Percentiles rank a stretch among this genome's conserved stretches.
phyloP scores from a whole-genome alignment of 352 stramenopile species.

The Phytopythium boreale region DNA sequence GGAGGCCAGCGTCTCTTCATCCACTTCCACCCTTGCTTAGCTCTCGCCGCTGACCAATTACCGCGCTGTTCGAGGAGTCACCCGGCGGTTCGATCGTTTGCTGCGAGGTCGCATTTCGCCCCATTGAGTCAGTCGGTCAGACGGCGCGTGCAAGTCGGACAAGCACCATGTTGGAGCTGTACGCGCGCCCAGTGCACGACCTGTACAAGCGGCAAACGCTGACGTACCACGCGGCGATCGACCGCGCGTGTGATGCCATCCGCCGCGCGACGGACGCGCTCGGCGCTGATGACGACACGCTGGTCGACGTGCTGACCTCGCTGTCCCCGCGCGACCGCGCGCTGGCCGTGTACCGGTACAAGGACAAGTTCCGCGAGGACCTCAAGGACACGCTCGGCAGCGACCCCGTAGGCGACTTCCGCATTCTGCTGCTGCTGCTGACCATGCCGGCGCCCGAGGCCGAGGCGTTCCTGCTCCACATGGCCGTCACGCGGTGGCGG shows the following conservation, averaged over 20 bases:
- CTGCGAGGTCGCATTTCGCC: background rate
- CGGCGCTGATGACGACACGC: conserved; percentile 61
- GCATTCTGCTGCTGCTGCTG: conserved; percentile 62
- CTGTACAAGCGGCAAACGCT: conserved; percentile 29
- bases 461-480: conserved; percentile 64
- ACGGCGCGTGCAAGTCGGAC: background rate
- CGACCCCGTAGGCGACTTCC: conserved; percentile 66
- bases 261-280: conserved; percentile 61
- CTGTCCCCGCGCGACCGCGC: conserved; percentile 48
- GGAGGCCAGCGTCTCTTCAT: background rate
- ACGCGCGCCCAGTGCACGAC: conserved; percentile 35
- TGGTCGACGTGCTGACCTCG: conserved; percentile 46
- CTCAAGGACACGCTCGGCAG: conserved; percentile 62
- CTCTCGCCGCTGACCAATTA: background rate
- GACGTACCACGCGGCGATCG: conserved; percentile 41
- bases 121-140: background rate
- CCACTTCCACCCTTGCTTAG: background rate
- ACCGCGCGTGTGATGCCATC: conserved; percentile 51
- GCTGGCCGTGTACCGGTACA: conserved; percentile 66
- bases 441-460: conserved; percentile 56
- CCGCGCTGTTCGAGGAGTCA: background rate
- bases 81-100: background rate
- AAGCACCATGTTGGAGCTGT: conserved; percentile 25
- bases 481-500: conserved; percentile 43
- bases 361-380: conserved; percentile 53